Evolutionary conservation across 2,329 filamentous ascomycete genomes (phyloP).

Genomic region (Nemania bipapillata): DNA sequence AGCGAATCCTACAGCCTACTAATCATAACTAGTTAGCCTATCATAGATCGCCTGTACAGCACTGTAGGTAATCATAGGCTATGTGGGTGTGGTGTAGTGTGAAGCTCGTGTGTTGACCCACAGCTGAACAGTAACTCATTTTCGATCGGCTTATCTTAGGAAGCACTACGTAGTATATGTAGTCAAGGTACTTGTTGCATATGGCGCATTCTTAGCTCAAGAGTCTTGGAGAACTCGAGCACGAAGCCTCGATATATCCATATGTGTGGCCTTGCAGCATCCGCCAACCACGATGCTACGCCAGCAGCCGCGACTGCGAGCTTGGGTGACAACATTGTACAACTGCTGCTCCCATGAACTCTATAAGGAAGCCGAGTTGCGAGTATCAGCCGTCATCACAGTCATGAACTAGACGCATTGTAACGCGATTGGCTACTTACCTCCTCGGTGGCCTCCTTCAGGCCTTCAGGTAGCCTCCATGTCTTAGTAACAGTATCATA

Average conservation of each 20-base stretch:
- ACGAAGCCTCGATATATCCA: conserved; percentile 60
- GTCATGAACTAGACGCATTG: background rate
- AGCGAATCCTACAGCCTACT: background rate
- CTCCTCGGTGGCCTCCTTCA: conserved; percentile 24
- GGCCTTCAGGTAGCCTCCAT: conserved; percentile 63
- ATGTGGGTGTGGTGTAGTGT: conserved; percentile 13
- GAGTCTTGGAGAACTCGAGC: conserved; percentile 23
- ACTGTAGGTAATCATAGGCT: background rate
- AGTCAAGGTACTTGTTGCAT: background rate
- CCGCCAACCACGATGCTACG: conserved; percentile 62
- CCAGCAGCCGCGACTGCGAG: conserved; percentile 56
- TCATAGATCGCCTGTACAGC: background rate
- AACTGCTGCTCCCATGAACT: conserved; percentile 61
- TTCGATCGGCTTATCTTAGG: conserved; percentile 20
- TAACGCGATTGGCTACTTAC: conserved; percentile 41
- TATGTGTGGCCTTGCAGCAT: conserved; percentile 60
- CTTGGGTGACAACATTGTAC: conserved; percentile 54
- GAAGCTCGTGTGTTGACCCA: conserved; percentile 20
- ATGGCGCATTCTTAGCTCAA: conserved; percentile 4
- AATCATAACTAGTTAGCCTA: conserved; percentile 1
- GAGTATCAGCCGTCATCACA: conserved; percentile 16
- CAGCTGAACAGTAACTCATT: conserved; percentile 26
- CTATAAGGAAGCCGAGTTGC: conserved; percentile 38
- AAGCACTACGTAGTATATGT: background rate
- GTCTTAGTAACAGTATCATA: conserved; percentile 72